phyloP scores from a whole-genome alignment of 805 yeast genomes.

The Clavispora asparagi region DNA sequence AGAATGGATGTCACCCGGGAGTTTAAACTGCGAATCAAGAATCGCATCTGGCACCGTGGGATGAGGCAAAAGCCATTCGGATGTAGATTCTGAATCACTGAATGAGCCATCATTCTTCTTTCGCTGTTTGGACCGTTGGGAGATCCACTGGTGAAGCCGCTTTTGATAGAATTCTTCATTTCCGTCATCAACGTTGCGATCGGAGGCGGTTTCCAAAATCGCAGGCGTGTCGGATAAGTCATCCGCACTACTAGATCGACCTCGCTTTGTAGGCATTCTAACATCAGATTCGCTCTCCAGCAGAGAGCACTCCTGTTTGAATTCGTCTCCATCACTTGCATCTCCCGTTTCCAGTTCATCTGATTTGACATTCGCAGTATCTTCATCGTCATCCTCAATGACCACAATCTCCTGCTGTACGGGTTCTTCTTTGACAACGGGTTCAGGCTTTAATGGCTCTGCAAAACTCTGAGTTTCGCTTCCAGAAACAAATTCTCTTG shows the following conservation, averaged over 20 bases:
- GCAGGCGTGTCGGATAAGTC: background rate
- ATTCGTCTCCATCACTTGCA: background rate
- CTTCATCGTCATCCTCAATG: background rate
- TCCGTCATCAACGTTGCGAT: conserved; percentile 72
- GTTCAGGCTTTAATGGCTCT: background rate
- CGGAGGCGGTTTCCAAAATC: background rate
- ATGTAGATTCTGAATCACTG: conserved; percentile 5
- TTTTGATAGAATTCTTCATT: conserved; percentile 58
- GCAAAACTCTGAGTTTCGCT: too few relatives aligned
- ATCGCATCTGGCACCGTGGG: conserved; percentile 73
- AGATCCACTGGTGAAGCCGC: conserved; percentile 58
- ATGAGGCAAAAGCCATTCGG: conserved; percentile 74
- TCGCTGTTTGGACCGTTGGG: conserved; percentile 37
- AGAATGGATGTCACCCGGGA: conserved; percentile 90
- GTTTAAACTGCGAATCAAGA: conserved; percentile 59
- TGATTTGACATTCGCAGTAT: background rate
- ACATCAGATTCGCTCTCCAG: background rate
- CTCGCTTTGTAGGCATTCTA: background rate
- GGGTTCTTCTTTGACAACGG: conserved; percentile 9
- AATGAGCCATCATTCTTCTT: conserved; percentile 13
- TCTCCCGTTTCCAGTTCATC: background rate
- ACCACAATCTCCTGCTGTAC: conserved; percentile 1
- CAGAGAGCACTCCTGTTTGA: background rate
- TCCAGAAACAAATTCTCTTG: background rate
- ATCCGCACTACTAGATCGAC: background rate